These are phyloP conservation scores for Hordeum marinum DNA, from an alignment of 176 grass and related monocot species.

Conservation along the genomic window DNA sequence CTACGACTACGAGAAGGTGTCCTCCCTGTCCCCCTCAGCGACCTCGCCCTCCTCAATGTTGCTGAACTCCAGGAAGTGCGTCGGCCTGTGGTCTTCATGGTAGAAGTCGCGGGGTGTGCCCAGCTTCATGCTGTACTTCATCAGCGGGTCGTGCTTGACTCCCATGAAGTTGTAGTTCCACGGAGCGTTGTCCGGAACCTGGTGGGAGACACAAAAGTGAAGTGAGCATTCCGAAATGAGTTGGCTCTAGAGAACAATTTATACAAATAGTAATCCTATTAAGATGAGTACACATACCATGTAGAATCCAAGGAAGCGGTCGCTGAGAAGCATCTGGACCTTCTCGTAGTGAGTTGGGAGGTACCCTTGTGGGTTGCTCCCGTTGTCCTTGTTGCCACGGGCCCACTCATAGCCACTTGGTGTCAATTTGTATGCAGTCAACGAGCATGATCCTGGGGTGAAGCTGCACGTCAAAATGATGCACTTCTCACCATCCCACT, in stretches of 20 bases:
- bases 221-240: background rate
- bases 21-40: conserved; percentile 77
- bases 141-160: conserved; percentile 81
- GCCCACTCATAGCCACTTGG: conserved; percentile 96
- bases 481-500: conserved; percentile 99
- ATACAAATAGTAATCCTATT: background rate
- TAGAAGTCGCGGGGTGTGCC: conserved; percentile 84
- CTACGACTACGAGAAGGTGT: conserved; percentile 55
- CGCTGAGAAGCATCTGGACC: conserved; percentile 98
- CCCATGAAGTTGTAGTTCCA: conserved; percentile 99
- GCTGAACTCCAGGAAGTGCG: conserved; percentile 91
- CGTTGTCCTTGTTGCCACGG: conserved; percentile 91
- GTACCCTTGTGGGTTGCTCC: conserved; percentile 98
- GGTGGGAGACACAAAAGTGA: background rate
- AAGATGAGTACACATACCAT: conserved; percentile 53
- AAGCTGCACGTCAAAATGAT: conserved; percentile 98
- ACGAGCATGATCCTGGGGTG: conserved; percentile 89
- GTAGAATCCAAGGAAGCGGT: conserved; percentile 97
- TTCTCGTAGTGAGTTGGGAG: conserved; percentile 97
- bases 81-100: conserved; percentile 87
- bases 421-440: conserved; percentile 94
- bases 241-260: background rate
- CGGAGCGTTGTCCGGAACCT: conserved; percentile 81
- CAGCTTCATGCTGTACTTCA: conserved; percentile 85
- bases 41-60: conserved; percentile 80